These are phyloP conservation scores for Geotrichum siamense DNA, from an alignment of 1,139 yeast genomes.

Conservation along the genomic window DNA sequence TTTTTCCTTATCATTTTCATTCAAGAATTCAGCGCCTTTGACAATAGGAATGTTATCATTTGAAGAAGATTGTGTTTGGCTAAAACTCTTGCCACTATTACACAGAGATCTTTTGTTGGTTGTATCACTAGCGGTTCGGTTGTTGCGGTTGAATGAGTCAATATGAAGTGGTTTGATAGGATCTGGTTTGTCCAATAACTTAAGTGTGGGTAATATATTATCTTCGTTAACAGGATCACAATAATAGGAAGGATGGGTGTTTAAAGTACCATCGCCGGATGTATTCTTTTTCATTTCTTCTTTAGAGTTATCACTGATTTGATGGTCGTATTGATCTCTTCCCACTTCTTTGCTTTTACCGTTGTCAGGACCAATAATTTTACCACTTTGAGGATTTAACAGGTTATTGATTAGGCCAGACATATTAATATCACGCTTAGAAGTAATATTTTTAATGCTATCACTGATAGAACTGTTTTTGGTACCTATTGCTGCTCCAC, in stretches of 20 bases:
- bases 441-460: too few relatives aligned
- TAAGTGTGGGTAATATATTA: constrained; percentile 5
- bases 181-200: constrained; percentile 3
- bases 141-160: not conserved
- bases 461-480: too few relatives aligned
- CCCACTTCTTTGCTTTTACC: not conserved
- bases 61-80: constrained; percentile 12
- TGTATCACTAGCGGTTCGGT: not conserved
- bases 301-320: not conserved
- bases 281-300: not conserved
- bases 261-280: not conserved
- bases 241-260: constrained; percentile 3
- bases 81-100: constrained; percentile 14
- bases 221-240: constrained; percentile 11
- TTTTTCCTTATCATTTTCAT: constrained; percentile 13
- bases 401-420: too few relatives aligned
- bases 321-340: too few relatives aligned
- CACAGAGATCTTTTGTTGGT: constrained; percentile 12
- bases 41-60: constrained; percentile 7
- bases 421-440: too few relatives aligned
- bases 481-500: too few relatives aligned
- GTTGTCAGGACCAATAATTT: not conserved
- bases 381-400: too few relatives aligned
- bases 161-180: constrained; percentile 1
- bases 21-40: constrained; percentile 14